phyloP scores from a whole-genome alignment of 2,329 filamentous ascomycete genomes.

The Emergomyces orientalis region DNA sequence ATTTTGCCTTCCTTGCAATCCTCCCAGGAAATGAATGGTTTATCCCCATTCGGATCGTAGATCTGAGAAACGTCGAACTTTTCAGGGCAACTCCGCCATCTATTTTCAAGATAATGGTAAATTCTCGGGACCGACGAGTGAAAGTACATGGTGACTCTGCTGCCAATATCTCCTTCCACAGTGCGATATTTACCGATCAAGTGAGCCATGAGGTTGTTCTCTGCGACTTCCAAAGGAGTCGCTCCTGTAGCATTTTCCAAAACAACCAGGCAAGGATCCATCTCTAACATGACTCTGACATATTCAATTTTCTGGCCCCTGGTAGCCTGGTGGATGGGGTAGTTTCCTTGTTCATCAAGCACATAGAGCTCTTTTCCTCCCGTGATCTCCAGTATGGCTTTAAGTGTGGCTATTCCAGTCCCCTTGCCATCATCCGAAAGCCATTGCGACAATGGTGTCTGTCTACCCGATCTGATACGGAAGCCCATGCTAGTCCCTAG shows the following conservation, averaged over 20 bases:
- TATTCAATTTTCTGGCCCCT: conserved; percentile 46
- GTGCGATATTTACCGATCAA: conserved; percentile 24
- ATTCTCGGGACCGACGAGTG: neutral
- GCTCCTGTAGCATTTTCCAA: conserved; percentile 68
- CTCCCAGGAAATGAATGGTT: neutral
- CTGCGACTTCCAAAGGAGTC: conserved; percentile 44
- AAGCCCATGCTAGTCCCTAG: neutral
- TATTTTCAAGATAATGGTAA: neutral
- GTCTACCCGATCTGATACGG: conserved; percentile 5
- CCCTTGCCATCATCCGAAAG: conserved; percentile 12
- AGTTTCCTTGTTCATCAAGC: conserved; percentile 37
- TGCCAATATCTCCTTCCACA: conserved; percentile 15
- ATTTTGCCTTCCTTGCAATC: conserved; percentile 1
- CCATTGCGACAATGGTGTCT: conserved; percentile 11
- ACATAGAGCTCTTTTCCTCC: conserved; percentile 37
- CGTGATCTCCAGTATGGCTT: conserved; percentile 46
- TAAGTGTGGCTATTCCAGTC: conserved; percentile 36
- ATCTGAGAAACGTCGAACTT: neutral
- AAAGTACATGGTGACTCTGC: too few species aligned
- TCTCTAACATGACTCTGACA: conserved; percentile 43
- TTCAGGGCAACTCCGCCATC: neutral
- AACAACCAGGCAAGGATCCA: conserved; percentile 51
- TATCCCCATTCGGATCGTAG: neutral
- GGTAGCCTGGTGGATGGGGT: conserved; percentile 33
- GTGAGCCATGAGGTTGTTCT: conserved; percentile 11